These are phyloP conservation scores for Penicillium goetzii DNA, from an alignment of 495 filamentous ascomycete genomes.

Conservation along the genomic window DNA sequence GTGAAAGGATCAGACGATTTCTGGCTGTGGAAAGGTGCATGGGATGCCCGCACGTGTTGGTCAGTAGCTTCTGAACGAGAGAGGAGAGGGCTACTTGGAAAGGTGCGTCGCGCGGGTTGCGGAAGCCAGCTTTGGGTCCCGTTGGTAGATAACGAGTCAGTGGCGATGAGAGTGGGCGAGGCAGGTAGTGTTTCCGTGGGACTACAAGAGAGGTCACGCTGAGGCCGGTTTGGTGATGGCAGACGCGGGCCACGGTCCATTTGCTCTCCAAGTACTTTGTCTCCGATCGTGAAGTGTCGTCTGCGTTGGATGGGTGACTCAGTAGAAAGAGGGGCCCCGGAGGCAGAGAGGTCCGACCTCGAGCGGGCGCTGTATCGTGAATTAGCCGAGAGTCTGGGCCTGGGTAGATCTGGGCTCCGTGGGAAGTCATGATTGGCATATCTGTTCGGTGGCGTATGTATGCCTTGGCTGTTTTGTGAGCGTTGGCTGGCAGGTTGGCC, in stretches of 20 bases:
- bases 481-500: constrained; percentile 21
- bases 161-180: constrained; percentile 6
- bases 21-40: background rate
- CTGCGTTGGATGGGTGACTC: background rate
- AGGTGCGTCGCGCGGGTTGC: constrained; percentile 6
- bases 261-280: constrained; percentile 20
- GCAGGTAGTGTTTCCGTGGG: constrained; percentile 2
- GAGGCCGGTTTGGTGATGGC: background rate
- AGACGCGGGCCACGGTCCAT: background rate
- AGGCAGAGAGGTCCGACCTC: background rate
- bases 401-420: background rate
- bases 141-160: constrained; percentile 4
- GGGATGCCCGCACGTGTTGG: background rate
- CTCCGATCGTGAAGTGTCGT: constrained; percentile 26
- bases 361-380: background rate
- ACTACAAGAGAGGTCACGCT: background rate
- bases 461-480: constrained; percentile 7
- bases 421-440: background rate
- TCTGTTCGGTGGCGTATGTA: background rate
- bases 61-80: background rate
- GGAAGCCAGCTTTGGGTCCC: constrained; percentile 25
- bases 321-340: background rate
- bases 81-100: constrained; percentile 2
- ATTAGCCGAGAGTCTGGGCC: constrained; percentile 5
- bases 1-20: constrained; percentile 1